phyloP scores from a whole-genome alignment of 2,329 filamentous ascomycete species.

The Colletotrichum magnum region DNA sequence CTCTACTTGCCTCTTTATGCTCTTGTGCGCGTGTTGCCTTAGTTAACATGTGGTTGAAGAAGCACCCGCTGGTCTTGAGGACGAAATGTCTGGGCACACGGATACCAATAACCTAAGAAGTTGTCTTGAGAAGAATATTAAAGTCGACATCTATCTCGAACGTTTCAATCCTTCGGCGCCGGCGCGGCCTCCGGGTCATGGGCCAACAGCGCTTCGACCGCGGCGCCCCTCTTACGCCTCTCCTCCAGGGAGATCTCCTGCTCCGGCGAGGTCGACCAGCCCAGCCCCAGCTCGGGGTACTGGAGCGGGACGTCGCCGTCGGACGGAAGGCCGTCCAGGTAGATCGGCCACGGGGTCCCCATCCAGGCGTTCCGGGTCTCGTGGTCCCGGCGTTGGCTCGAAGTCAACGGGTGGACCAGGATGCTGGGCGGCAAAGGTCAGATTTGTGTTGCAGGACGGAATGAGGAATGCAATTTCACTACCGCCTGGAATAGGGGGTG shows the following conservation, averaged over 20 bases:
- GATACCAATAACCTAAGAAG: no score
- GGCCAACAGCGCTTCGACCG: constrained; percentile 48
- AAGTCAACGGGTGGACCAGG: constrained; percentile 50
- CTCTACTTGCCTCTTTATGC: no score
- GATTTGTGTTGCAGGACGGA: background rate
- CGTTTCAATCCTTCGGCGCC: constrained; percentile 44
- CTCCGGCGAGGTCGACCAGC: constrained; percentile 47
- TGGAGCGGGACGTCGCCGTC: constrained; percentile 49
- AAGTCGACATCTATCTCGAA: no score
- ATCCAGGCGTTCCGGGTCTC: constrained; percentile 52
- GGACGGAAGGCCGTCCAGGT: constrained; percentile 47
- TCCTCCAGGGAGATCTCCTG: constrained; percentile 50
- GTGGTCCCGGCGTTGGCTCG: constrained; percentile 49
- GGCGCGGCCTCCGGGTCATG: constrained; percentile 49
- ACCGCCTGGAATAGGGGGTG: background rate
- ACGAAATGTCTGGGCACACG: no score
- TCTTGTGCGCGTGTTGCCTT: no score
- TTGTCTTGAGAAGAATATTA: no score
- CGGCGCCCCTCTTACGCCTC: constrained; percentile 46
- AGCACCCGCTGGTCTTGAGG: no score
- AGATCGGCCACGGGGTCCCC: constrained; percentile 52
- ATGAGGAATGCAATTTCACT: no score
- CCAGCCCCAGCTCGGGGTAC: constrained; percentile 50
- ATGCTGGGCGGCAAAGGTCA: constrained; percentile 41
- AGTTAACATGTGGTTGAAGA: no score